Base-by-base conservation (phyloP, 495 filamentous ascomycete species). In the Opeltia flavorubescens region DNA sequence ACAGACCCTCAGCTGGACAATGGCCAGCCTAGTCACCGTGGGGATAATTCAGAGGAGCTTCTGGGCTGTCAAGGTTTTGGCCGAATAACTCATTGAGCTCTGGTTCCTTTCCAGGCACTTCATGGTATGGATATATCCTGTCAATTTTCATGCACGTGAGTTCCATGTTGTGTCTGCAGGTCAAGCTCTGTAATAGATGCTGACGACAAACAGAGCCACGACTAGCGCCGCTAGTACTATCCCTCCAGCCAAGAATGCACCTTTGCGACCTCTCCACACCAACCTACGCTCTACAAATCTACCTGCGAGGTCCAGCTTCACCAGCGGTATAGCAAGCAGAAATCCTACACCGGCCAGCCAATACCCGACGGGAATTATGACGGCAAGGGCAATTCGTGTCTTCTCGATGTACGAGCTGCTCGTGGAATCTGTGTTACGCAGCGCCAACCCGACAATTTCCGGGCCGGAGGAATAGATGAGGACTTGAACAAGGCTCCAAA, bases 381-480 rank as follows among this genome's bases (percentile, higher is more conserved):
- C 50, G 4, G 57, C 59, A 20, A 61, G 45, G 3, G 47, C 46
- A 28, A 60, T 44, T 13, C 45, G 46, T 5, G 43, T 55, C 21
- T 43, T 44, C 2, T 54, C 24, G 2, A 52, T 34, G 47, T 61
- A 61, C 17, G 33, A 39, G 11, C 15, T 26, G 23, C 50, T 53
- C 13, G 13, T 17, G 6, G 35, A 18, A 25, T 61, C 55, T 9
- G 51, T 33, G 33, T 55, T 43, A 11, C 51, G 30, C 36, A 61
- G 30, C 17, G 59, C 59, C 5, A 61, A 31, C 0, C 55, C 59
- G 17, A 60, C 50, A 17, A 60, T 56, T 47, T 61, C 49, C 7
- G 59, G 59, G 3, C 59, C 59, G 4, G 57, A 44, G 6, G 52
- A 53, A 44, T 59, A 60, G 20, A 64, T 55, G 25, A 62, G 44